Conservation (phyloP, 2,329 filamentous ascomycete genomes). For the Apiospora rasikravindrae region DNA sequence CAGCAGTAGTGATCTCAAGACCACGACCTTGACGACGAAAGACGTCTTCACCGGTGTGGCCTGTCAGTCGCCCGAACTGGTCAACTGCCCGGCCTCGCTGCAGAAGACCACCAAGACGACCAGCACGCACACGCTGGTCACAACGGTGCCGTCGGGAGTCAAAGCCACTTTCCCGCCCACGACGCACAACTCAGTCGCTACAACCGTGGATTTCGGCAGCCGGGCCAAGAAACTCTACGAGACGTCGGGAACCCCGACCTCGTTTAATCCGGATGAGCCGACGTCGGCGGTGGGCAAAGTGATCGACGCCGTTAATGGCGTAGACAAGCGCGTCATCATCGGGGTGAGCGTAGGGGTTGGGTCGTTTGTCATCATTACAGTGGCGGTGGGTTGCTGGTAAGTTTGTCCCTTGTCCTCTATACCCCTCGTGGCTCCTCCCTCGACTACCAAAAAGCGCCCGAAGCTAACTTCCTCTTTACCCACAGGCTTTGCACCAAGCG, state of each 20-base stretch:
- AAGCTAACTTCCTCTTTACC: not conserved
- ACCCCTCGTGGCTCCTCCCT: too few relatives aligned
- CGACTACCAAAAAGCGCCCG: not conserved
- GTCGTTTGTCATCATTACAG: not conserved
- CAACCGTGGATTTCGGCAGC: constrained; percentile 48
- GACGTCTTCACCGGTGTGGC: constrained; percentile 50
- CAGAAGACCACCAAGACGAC: constrained; percentile 50
- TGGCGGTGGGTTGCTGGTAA: not conserved
- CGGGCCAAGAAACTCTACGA: constrained; percentile 42
- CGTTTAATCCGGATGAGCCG: constrained; percentile 43
- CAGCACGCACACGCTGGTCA: constrained; percentile 46
- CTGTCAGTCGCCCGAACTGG: constrained; percentile 48
- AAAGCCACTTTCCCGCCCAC: constrained; percentile 47
- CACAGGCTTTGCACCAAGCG: not conserved
- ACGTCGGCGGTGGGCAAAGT: constrained; percentile 33
- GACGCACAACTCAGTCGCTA: constrained; percentile 38
- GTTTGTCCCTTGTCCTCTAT: not conserved
- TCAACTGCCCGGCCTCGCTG: constrained; percentile 56
- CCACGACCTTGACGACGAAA: constrained; percentile 46
- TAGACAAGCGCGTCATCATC: constrained; percentile 6
- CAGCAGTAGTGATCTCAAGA: constrained; percentile 37
- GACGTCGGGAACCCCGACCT: constrained; percentile 50
- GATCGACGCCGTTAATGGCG: not conserved
- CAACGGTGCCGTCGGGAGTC: constrained; percentile 45
- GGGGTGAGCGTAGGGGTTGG: constrained; percentile 11